Evolutionary conservation across 2,329 filamentous ascomycete genomes (phyloP).

Genomic region (Verticillium nubilum): DNA sequence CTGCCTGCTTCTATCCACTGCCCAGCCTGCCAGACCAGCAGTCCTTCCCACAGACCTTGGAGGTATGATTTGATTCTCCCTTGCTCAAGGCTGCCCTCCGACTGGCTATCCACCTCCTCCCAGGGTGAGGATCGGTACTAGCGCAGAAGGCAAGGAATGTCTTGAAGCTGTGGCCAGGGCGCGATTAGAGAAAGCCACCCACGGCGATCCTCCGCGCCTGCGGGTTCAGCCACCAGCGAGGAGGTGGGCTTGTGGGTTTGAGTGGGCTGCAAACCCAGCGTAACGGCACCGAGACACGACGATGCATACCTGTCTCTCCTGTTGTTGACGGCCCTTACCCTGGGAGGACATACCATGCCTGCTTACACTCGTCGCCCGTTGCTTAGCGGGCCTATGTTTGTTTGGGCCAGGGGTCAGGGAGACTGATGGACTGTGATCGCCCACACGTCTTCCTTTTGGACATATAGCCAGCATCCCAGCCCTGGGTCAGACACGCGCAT

Average conservation of each 20-base stretch:
- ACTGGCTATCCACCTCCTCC: not conserved
- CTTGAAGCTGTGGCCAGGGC: not conserved
- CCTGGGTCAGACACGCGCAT: slow-evolving; percentile 1
- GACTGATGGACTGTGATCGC: not conserved
- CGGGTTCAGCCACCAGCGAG: not conserved
- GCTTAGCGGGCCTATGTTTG: slow-evolving; percentile 3
- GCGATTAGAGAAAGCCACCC: not conserved
- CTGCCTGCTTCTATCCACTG: not conserved
- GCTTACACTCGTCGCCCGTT: not conserved
- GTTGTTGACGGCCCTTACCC: slow-evolving; percentile 8
- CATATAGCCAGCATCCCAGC: slow-evolving; percentile 11
- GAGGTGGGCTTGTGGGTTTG: not conserved
- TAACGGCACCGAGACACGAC: slow-evolving; percentile 9
- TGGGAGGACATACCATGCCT: slow-evolving; percentile 4
- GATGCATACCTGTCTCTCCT: slow-evolving; percentile 11
- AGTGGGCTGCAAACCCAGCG: slow-evolving; percentile 1
- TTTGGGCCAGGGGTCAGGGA: slow-evolving; percentile 10
- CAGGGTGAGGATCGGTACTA: not conserved
- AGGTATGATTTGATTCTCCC: not conserved
- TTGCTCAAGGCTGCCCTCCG: not conserved
- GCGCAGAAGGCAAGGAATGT: slow-evolving; percentile 1
- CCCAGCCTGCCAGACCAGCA: not conserved
- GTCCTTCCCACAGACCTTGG: not conserved
- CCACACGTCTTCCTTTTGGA: not conserved
- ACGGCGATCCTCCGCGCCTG: not conserved